These are phyloP conservation scores for Candida sanyaensis DNA, from an alignment of 1,139 yeast species.

Conservation along the genomic window DNA sequence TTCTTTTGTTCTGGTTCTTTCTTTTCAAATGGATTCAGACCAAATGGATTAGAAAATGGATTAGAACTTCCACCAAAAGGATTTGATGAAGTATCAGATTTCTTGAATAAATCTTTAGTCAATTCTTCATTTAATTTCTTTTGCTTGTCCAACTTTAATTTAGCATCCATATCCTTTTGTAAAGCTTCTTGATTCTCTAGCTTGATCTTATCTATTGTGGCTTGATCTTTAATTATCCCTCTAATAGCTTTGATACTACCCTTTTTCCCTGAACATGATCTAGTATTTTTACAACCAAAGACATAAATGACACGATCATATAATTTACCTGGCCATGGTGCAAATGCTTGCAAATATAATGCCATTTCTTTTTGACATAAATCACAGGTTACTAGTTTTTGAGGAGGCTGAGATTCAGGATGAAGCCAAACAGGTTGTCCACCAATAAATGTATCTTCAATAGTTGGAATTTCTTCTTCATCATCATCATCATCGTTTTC, in stretches of 20 bases:
- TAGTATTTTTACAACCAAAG: conserved; percentile 66
- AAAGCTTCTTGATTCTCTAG: conserved; percentile 36
- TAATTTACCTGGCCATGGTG: conserved; percentile 69
- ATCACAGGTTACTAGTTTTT: conserved; percentile 57
- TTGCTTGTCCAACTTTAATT: conserved; percentile 41
- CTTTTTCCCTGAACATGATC: conserved; percentile 59
- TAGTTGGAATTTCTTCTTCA: conserved; percentile 48
- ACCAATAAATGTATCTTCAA: conserved; percentile 80
- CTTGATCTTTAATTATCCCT: conserved; percentile 66
- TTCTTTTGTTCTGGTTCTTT: conserved; percentile 11
- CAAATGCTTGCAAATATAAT: conserved; percentile 73
- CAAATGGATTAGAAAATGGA: conserved; percentile 27
- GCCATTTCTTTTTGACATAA: conserved; percentile 66
- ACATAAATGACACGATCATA: conserved; percentile 84
- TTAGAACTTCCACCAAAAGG: conserved; percentile 33
- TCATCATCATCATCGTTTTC: conserved; percentile 17
- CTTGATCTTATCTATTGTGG: conserved; percentile 40
- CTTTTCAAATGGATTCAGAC: conserved; percentile 11
- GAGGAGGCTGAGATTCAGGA: conserved; percentile 55
- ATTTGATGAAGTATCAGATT: conserved; percentile 20
- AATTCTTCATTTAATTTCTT: conserved; percentile 45
- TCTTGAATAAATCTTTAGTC: conserved; percentile 44
- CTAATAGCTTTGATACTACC: conserved; percentile 76
- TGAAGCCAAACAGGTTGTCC: conserved; percentile 67
- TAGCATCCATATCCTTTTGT: conserved; percentile 40